These are phyloP conservation scores for Sporothrix sp. DNA, from an alignment of 2,329 filamentous ascomycete species.

Conservation along the genomic window DNA sequence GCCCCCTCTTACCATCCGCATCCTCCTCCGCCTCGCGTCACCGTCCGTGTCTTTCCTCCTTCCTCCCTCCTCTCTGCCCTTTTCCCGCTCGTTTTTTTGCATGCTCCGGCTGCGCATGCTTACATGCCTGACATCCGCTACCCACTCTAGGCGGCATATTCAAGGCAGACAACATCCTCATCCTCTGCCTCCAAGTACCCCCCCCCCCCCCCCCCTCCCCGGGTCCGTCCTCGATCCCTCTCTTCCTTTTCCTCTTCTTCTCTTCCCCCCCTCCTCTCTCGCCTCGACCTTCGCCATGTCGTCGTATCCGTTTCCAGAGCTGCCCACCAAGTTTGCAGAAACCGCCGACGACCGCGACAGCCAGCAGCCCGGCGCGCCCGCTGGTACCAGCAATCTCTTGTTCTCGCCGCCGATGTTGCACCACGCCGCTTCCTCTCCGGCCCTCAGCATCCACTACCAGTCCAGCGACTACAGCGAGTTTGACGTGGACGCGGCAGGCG, in stretches of 20 bases:
- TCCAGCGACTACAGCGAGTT: conserved; percentile 38
- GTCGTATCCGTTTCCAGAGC: conserved; percentile 22
- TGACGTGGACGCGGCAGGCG: conserved; percentile 27
- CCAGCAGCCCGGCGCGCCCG: conserved; percentile 16
- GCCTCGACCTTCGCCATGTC: conserved; percentile 22
- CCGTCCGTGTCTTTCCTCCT: background rate
- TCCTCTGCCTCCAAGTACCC: background rate
- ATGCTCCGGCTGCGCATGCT: conserved; percentile 4
- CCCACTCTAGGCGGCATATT: conserved; percentile 9
- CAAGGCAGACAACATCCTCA: conserved; percentile 6
- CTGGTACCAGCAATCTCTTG: conserved; percentile 24
- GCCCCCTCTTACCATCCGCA: background rate
- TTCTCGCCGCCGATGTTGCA: conserved; percentile 33
- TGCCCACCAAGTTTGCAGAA: conserved; percentile 21
- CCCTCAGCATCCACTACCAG: conserved; percentile 35
- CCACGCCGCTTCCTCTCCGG: conserved; percentile 33
- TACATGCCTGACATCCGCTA: conserved; percentile 1
- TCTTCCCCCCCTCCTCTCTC: conserved; percentile 1
- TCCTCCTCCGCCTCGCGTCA: background rate
- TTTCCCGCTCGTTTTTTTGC: background rate
- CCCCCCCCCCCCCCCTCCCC: background rate
- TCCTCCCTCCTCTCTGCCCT: background rate
- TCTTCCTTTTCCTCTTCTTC: conserved; percentile 2
- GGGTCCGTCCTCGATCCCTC: background rate
- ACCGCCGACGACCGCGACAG: conserved; percentile 9